These are phyloP conservation scores for Crucihimalaya himalaica DNA, from an alignment of 345 rosid genomes.

Conservation along the genomic window DNA sequence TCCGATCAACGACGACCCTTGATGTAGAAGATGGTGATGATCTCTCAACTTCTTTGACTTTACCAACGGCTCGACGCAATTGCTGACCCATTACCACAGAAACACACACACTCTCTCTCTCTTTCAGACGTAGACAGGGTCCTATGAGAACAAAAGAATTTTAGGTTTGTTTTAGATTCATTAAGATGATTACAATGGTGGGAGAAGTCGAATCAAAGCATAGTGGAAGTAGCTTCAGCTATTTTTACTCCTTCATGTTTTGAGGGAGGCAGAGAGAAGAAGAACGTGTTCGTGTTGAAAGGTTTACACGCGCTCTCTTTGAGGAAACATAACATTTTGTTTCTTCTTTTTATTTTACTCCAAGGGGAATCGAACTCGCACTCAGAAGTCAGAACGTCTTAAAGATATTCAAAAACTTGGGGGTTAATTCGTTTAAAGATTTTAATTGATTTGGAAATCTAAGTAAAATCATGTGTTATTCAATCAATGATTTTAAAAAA, in stretches of 20 bases:
- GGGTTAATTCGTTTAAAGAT: too few relatives aligned
- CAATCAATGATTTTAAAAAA: too few relatives aligned
- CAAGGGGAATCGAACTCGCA: background rate
- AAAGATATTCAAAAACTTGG: too few relatives aligned
- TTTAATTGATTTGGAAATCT: too few relatives aligned
- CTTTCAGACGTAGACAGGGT: background rate
- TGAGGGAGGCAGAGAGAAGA: constrained; percentile 16
- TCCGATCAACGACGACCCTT: constrained; percentile 42
- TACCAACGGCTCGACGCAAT: constrained; percentile 96
- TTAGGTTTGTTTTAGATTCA: background rate
- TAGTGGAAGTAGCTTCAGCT: background rate
- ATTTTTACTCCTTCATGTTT: background rate
- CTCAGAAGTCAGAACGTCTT: too few relatives aligned
- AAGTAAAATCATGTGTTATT: too few relatives aligned
- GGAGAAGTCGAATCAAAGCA: constrained; percentile 4
- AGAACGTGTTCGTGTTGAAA: constrained; percentile 34
- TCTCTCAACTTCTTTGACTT: constrained; percentile 51
- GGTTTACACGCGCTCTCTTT: constrained; percentile 33
- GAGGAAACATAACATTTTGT: background rate
- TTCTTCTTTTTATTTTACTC: background rate
- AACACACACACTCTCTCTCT: background rate
- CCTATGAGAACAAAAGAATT: background rate
- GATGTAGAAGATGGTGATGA: constrained; percentile 48
- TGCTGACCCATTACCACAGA: constrained; percentile 76
- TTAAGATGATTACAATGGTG: background rate